Conservation (phyloP, 2,329 filamentous ascomycete genomes). For the Pseudogymnoascus sp. region DNA sequence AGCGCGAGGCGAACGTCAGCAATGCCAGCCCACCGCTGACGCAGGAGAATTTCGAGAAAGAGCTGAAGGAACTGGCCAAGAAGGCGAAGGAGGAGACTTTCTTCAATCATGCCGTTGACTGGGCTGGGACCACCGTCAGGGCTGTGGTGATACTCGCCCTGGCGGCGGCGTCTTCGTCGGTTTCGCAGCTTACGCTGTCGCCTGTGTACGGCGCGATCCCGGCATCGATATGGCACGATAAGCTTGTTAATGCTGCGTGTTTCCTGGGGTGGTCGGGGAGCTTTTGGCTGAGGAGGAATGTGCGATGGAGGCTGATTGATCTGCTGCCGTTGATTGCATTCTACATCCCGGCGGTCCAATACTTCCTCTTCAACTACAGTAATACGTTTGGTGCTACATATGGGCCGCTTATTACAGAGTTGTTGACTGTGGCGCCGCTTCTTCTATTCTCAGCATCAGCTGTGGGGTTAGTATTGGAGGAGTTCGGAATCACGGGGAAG, state of each 20-base stretch:
- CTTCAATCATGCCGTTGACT: constrained; percentile 24
- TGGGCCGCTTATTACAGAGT: constrained; percentile 71
- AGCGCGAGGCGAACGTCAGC: constrained; percentile 37
- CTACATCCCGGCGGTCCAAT: constrained; percentile 68
- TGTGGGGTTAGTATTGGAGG: constrained; percentile 58
- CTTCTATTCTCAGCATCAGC: constrained; percentile 56
- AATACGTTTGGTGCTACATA: constrained; percentile 56
- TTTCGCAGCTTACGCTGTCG: constrained; percentile 69
- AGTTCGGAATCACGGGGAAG: constrained; percentile 43
- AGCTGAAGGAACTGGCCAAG: constrained; percentile 26
- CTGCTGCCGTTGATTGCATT: constrained; percentile 67
- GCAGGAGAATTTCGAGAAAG: constrained; percentile 30
- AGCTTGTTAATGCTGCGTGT: constrained; percentile 57
- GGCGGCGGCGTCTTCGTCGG: constrained; percentile 57
- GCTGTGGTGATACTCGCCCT: constrained; percentile 44
- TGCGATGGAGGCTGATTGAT: constrained; percentile 42
- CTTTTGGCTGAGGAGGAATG: constrained; percentile 42
- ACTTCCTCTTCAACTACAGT: constrained; percentile 62
- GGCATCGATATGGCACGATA: constrained; percentile 62
- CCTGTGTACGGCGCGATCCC: constrained; percentile 87
- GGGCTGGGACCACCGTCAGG: constrained; percentile 27
- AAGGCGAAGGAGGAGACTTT: constrained; percentile 29
- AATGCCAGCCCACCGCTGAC: constrained; percentile 22
- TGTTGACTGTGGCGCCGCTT: constrained; percentile 64
- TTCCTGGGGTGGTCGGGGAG: constrained; percentile 68